A percentile compares a stretch with the other conserved stretches of the same genome.
These are phyloP conservation scores for Kodamaea ohmeri DNA, from an alignment of 1,139 yeast genomes.

Conservation along the genomic window DNA sequence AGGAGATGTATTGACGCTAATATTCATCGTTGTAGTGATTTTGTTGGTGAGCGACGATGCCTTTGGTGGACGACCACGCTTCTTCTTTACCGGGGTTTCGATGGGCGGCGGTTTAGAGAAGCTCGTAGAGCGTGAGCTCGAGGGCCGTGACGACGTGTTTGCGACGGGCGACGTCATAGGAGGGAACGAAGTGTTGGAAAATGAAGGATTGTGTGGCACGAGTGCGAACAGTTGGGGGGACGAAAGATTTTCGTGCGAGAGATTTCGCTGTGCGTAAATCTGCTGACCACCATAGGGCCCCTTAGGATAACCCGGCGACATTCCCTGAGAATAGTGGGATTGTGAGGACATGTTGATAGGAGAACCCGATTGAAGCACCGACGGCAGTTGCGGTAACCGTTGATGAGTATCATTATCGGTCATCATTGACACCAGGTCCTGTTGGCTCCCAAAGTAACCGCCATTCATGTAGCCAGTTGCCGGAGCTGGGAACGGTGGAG, in stretches of 20 bases:
- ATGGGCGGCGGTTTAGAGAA: neutral
- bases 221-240: neutral
- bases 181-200: neutral
- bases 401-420: neutral
- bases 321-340: too few species aligned
- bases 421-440: neutral
- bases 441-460: neutral
- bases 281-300: neutral
- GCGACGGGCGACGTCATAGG: neutral
- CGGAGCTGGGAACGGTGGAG: neutral
- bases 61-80: constrained; percentile 51
- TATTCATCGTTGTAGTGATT: constrained; percentile 44
- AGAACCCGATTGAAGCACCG: too few species aligned
- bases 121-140: constrained; percentile 1
- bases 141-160: constrained; percentile 1
- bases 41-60: constrained; percentile 39
- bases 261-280: too few species aligned
- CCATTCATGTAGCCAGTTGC: neutral
- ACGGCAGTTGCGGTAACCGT: neutral
- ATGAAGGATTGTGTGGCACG: too few species aligned
- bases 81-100: constrained; percentile 29
- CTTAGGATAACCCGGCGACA: too few species aligned
- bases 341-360: too few species aligned
- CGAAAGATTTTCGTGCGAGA: neutral
- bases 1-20: constrained; percentile 38